Evolutionary conservation across 164 flowering plant species (phyloP).

Genomic region (Tinospora cordifolia): DNA sequence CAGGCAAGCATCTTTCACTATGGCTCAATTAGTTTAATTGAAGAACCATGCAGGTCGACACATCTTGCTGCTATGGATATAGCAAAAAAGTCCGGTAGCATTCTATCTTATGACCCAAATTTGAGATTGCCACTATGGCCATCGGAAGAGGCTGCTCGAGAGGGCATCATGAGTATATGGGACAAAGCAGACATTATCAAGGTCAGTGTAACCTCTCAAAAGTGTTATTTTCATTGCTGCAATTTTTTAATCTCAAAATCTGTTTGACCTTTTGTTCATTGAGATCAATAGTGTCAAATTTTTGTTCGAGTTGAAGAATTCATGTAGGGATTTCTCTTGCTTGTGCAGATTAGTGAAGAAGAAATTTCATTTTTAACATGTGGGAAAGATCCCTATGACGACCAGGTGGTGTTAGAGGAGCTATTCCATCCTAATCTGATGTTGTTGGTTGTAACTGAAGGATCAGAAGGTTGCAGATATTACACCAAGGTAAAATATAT

Average conservation of each 20-base stretch:
- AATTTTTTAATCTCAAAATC: neutral
- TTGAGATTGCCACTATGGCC: conserved; percentile 73
- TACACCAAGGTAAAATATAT: conserved; percentile 48
- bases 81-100: conserved; percentile 51
- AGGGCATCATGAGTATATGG: conserved; percentile 69
- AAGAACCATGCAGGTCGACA: conserved; percentile 62
- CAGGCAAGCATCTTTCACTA: conserved; percentile 69
- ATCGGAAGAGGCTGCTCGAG: conserved; percentile 58
- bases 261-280: neutral
- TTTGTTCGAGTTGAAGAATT: neutral
- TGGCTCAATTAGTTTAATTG: conserved; percentile 76
- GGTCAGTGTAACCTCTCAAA: conserved; percentile 29
- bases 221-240: neutral
- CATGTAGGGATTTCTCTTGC: conserved; percentile 3
- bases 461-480: conserved; percentile 66
- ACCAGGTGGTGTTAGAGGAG: conserved; percentile 55
- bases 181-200: conserved; percentile 65
- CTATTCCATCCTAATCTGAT: conserved; percentile 64
- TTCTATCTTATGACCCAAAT: conserved; percentile 75
- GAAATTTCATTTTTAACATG: conserved; percentile 63
- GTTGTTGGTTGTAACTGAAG: conserved; percentile 67
- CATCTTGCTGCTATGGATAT: conserved; percentile 63
- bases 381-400: conserved; percentile 64
- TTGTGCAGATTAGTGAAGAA: conserved; percentile 56
- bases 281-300: neutral